phyloP scores from a whole-genome alignment of 306 rosid species.

The Sicyos baderoa region DNA sequence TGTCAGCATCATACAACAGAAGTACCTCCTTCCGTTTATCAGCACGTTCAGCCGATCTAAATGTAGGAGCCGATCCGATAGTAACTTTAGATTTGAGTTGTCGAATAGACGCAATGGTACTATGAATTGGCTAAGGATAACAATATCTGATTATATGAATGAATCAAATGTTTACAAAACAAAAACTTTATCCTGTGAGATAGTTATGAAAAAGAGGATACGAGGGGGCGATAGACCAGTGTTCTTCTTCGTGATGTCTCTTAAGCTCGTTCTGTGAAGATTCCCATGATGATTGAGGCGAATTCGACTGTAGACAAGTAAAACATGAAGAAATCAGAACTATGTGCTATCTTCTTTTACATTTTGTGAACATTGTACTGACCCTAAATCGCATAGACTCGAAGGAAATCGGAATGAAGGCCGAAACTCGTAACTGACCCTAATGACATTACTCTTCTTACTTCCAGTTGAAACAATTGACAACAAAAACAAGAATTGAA shows the following conservation, averaged over 20 bases:
- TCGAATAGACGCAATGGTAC: conserved; percentile 59
- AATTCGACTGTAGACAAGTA: conserved; percentile 42
- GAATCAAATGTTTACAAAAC: neutral
- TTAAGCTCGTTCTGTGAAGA: conserved; percentile 35
- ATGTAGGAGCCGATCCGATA: conserved; percentile 76
- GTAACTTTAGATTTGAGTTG: conserved; percentile 65
- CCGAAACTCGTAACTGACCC: neutral
- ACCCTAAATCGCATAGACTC: conserved; percentile 1
- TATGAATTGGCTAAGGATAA: conserved; percentile 45
- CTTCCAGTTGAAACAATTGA: neutral
- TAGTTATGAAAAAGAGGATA: conserved; percentile 56
- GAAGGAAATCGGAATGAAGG: neutral
- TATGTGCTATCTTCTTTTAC: neutral
- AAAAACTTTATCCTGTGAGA: neutral
- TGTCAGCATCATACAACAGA: conserved; percentile 10
- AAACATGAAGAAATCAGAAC: neutral
- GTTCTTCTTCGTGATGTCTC: conserved; percentile 73
- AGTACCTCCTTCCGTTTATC: conserved; percentile 89
- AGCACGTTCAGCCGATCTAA: conserved; percentile 52
- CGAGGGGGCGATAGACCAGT: conserved; percentile 74
- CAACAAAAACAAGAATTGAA: neutral
- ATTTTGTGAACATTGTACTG: conserved; percentile 8
- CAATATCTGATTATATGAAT: conserved; percentile 9
- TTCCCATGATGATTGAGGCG: conserved; percentile 56
- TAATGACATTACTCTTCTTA: neutral